Evolutionary conservation across 1,284 basidiomycete species (phyloP).

Genomic region (Pseudozyma sp.): DNA sequence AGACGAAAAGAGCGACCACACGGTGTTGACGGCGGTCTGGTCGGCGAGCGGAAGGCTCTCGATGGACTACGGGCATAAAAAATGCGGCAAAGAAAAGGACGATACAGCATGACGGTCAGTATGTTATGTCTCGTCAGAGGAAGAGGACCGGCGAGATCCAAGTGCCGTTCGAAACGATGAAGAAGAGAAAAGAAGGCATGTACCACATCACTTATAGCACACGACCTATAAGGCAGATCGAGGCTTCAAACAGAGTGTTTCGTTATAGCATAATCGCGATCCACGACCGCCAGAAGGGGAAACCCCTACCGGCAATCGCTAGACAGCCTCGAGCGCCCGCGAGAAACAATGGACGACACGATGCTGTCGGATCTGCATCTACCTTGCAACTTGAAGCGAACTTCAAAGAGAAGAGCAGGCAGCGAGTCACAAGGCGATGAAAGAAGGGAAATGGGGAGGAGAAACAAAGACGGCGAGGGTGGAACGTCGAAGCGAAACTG

Average conservation of each 20-base stretch:
- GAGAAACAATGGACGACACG: conserved; percentile 18
- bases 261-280: conserved; percentile 41
- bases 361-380: conserved; percentile 43
- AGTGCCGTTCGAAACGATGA: conserved; percentile 2
- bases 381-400: not conserved
- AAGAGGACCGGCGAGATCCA: not conserved
- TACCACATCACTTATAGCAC: conserved; percentile 60
- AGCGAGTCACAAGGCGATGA: conserved; percentile 7
- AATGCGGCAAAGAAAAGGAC: conserved; percentile 4
- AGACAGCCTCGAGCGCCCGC: conserved; percentile 34
- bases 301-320: conserved; percentile 13
- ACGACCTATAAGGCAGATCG: conserved; percentile 55
- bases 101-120: conserved; percentile 10
- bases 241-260: conserved; percentile 66
- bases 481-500: not conserved
- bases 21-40: conserved; percentile 86
- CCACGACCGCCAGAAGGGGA: conserved; percentile 12
- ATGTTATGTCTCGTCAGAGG: conserved; percentile 16
- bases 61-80: conserved; percentile 76
- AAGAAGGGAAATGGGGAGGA: conserved; percentile 5
- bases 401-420: not conserved
- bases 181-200: conserved; percentile 19
- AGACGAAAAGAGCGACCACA: conserved; percentile 97
- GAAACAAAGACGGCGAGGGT: not conserved
- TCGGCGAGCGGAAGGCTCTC: conserved; percentile 91